Evolutionary conservation across 257 asterid genomes (phyloP), one percentile per base, ranked within the genome.

Genomic region (Rhazya stricta): DNA sequence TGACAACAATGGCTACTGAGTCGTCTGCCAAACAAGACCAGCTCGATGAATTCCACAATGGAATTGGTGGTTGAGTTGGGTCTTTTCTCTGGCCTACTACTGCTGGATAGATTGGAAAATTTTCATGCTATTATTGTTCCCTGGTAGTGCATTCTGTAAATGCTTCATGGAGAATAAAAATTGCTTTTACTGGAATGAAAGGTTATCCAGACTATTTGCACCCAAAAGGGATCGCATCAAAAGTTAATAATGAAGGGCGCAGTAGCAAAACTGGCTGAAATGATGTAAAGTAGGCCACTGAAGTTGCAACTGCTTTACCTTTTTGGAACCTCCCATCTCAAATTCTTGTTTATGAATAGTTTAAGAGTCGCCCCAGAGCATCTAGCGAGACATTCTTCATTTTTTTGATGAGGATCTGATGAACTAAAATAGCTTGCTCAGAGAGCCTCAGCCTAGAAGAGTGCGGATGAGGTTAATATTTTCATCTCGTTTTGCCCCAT

Each of bases 221-320:
- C 69, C 57, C 0, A 5, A 56, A 19, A 18, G 37, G 71, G 15
- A 11, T 54, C 29, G 37, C 42, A 16, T 42, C 16, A 9, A 13
- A 21, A 41, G 56, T 16, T 56, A n/a, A 56, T 72, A 39, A 39
- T 56, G 50, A 39, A 56, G 42, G 42, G 43, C 67, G 18, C 61
- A 39, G 23, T 18, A 34, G 13, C n/a, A 27, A 56, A 72, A 57
- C 57, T 73, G n/a, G 56, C 69, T 56, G 56, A 57, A 51, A 72
- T 53, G n/a, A 57, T 58, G 46, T 18, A 10, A 60, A 18, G 53
- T 36, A 65, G 53, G 19, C 71, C 19, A 21, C 60, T 6, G 5
- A 51, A 30, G 19, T 62, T 43, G 45, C 43, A 32, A 7, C 16
- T 16, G 10, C 27, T 7, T 61, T 21, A 29, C 27, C 27, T 9